Evolutionary conservation across 495 filamentous ascomycete species (phyloP).

Genomic region (Penicillium egyptiacum): DNA sequence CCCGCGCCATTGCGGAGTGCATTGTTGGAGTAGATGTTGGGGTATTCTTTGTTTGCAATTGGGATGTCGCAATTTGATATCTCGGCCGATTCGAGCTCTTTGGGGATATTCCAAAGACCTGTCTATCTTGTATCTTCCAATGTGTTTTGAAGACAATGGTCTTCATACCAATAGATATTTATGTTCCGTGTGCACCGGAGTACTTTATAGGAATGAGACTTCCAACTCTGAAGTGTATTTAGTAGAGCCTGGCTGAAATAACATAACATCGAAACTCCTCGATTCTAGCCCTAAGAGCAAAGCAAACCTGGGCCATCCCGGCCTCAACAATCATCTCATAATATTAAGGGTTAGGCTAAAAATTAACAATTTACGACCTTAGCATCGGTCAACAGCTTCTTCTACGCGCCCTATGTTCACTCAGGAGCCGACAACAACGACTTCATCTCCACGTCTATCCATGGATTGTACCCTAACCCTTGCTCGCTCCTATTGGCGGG

Average conservation of each 20-base stretch:
- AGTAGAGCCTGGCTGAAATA: too few relatives aligned
- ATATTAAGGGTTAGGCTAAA: slow-evolving; percentile 36
- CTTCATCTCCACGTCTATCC: slow-evolving; percentile 44
- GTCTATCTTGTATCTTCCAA: neutral
- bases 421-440: slow-evolving; percentile 35
- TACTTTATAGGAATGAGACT: too few relatives aligned
- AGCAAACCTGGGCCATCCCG: slow-evolving; percentile 18
- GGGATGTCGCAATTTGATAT: slow-evolving; percentile 2
- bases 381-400: slow-evolving; percentile 33
- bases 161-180: too few relatives aligned
- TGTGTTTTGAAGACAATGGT: neutral
- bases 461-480: slow-evolving; percentile 27
- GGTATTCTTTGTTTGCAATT: neutral
- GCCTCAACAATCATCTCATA: slow-evolving; percentile 37
- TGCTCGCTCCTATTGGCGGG: slow-evolving; percentile 30
- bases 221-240: too few relatives aligned
- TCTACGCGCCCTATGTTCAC: slow-evolving; percentile 43
- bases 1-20: slow-evolving; percentile 24
- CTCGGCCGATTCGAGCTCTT: slow-evolving; percentile 12
- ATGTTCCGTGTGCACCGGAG: too few relatives aligned
- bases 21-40: slow-evolving; percentile 1
- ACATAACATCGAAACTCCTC: neutral
- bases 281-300: neutral
- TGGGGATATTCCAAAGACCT: neutral
- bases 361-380: slow-evolving; percentile 44